Base-by-base conservation (phyloP, 495 filamentous ascomycete species). In the Podospora australis region DNA sequence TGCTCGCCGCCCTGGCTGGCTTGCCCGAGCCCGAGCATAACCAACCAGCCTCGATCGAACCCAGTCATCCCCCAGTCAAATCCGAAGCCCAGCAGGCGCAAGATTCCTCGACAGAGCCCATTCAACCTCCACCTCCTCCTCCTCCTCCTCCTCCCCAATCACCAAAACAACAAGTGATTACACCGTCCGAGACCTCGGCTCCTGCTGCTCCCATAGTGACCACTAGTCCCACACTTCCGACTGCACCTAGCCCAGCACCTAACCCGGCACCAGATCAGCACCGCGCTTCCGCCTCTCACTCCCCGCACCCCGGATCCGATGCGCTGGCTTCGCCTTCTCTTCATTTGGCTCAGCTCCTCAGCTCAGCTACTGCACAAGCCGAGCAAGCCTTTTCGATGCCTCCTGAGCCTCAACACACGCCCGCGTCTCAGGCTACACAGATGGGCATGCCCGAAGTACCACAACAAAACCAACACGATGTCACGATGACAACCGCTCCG, bases 1-100 rank as follows among this genome's bases (percentile, higher is more conserved):
- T 55, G 14, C 34, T 55, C 9, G 53, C 53, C 39, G 53, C 48
- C 34, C 34, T 55, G 10, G 14, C 36, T n/a, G 35, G 30, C n/a
- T 28, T 26, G 13, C 24, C 46, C 22, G 22, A 39, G 17, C 23
- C 34, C 13, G 11, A 36, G 5, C n/a, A n/a, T n/a, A n/a, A n/a
- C n/a, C n/a, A n/a, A n/a, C n/a, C n/a, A n/a, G n/a, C n/a, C n/a
- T n/a, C n/a, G n/a, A 2, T 36, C 44, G 6, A 20, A 1, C 43
- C 8, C 28, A 34, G 17, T 8, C n/a, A 36, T 17, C 14, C 4
- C 19, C 32, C 32, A 36, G n/a, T 36, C 32, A 36, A 36, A 17
- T 6, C 32, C 32, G 11, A 36, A 10, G n/a, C 32, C 13, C 44
- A 14, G 32, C 30, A 23, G 16, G 21, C 20, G 20, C 2, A 19